These are phyloP conservation scores for Neurospora sp. DNA, from an alignment of 495 filamentous ascomycete genomes.

Conservation along the genomic window DNA sequence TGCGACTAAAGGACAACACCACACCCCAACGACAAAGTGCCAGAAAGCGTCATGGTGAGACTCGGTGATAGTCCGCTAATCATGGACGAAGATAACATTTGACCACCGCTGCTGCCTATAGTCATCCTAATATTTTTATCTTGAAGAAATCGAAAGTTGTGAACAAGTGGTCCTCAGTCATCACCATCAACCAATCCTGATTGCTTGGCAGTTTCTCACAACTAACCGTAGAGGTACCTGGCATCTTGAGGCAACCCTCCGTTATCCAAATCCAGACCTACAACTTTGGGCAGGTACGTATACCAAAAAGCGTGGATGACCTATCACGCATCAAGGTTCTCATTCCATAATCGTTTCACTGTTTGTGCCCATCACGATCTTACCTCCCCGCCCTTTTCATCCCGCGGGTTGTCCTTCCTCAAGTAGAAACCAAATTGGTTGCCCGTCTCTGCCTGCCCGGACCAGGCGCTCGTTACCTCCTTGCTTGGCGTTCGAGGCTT, in stretches of 20 bases:
- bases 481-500: background rate
- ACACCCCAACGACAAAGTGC: background rate
- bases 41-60: background rate
- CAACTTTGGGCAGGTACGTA: background rate
- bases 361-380: background rate
- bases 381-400: background rate
- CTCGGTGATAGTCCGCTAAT: background rate
- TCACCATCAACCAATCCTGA: background rate
- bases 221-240: background rate
- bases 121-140: background rate
- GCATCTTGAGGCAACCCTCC: background rate
- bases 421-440: background rate
- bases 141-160: background rate
- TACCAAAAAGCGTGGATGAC: background rate
- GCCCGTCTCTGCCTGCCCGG: background rate
- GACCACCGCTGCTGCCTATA: background rate
- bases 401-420: background rate
- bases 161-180: background rate
- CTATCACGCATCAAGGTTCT: background rate
- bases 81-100: background rate
- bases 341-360: background rate
- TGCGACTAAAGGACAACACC: background rate
- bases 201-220: background rate
- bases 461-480: background rate
- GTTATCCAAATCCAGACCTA: background rate